Evolutionary conservation across 1,139 yeast genomes (phyloP), one percentile per base, ranked within the genome.

Genomic region (Kurtzmaniella quercitrusa): DNA sequence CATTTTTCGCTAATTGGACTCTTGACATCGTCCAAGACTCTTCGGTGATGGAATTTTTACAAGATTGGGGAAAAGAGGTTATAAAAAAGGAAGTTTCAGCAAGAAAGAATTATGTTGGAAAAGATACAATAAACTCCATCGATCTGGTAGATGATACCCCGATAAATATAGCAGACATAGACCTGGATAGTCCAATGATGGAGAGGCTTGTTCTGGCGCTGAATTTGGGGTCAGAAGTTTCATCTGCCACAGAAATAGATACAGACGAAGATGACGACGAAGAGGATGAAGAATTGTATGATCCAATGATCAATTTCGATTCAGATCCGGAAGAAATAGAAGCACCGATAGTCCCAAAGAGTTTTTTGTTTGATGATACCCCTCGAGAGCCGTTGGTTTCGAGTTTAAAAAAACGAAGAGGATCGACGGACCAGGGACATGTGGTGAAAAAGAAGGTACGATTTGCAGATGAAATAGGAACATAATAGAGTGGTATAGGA

Each of bases 1-100:
- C 36, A 31, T 12, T 31, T 40, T 60, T 61, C 39, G 42, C 42
- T 12, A 43, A 51, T 19, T 44, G 59, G 19, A 44, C 50, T 9
- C 25, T 40, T 7, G 51, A 47, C 11, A 45, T 59, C 12, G 34
- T 43, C 2, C 43, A 51, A 17, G 54, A 55, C 25, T 41, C 42
- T 1, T 49, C 48, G 3, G 42, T 59, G n/a, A 25, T 46, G 17
- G 38, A 40, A 0, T 14, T 54, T 2, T 36, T 62, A 6, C 40
- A 48, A 11, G 37, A 42, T 6, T 62, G 63, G 60, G 66, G 66
- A 2, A 58, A 57, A 40, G 43, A 16, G 11, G 34, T 37, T 9
- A 17, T 14, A 15, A 6, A 31, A 10, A 27, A 21, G 23, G 23
- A 21, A 23, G 25, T 10, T 23, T 23, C 38, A 36, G 45, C 49